Evolutionary conservation across 1,284 basidiomycete genomes (phyloP).

Genomic region (Moesziomyces globuligerus): DNA sequence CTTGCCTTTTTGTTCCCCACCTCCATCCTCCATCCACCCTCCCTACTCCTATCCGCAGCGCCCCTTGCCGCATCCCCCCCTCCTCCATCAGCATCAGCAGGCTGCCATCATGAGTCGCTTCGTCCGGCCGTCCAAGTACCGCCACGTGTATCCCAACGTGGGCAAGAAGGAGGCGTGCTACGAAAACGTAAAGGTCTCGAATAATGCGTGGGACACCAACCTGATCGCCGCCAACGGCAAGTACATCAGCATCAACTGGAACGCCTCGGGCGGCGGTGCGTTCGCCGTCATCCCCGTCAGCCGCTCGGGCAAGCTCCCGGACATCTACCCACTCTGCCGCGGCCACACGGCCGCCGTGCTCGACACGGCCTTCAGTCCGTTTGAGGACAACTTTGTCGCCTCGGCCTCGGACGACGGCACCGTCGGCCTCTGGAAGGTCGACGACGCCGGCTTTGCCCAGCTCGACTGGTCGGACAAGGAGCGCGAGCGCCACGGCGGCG

Average conservation of each 20-base stretch:
- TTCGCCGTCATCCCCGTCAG: slow-evolving; percentile 86
- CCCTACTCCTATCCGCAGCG: neutral
- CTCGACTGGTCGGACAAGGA: slow-evolving; percentile 62
- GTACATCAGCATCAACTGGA: slow-evolving; percentile 93
- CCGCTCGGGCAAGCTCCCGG: slow-evolving; percentile 77
- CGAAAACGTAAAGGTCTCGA: slow-evolving; percentile 82
- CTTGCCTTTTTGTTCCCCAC: neutral
- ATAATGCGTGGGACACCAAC: slow-evolving; percentile 89
- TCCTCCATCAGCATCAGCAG: neutral
- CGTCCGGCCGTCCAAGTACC: slow-evolving; percentile 74
- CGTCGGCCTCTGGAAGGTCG: slow-evolving; percentile 85
- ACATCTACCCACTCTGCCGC: slow-evolving; percentile 89
- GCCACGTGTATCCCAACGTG: slow-evolving; percentile 82
- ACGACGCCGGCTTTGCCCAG: slow-evolving; percentile 74
- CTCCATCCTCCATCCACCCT: neutral
- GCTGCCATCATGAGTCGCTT: slow-evolving; percentile 69
- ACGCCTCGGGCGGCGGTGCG: slow-evolving; percentile 90
- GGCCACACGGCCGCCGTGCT: slow-evolving; percentile 84
- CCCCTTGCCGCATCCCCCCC: neutral
- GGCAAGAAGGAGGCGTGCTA: slow-evolving; percentile 70
- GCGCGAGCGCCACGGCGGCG: slow-evolving; percentile 65
- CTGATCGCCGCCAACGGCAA: slow-evolving; percentile 78
- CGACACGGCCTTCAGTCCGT: slow-evolving; percentile 96
- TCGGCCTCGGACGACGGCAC: slow-evolving; percentile 94
- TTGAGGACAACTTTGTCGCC: slow-evolving; percentile 88